Evolutionary conservation across 1,284 basidiomycete genomes (phyloP).

Genomic region (Cystobasidium pallidum): DNA sequence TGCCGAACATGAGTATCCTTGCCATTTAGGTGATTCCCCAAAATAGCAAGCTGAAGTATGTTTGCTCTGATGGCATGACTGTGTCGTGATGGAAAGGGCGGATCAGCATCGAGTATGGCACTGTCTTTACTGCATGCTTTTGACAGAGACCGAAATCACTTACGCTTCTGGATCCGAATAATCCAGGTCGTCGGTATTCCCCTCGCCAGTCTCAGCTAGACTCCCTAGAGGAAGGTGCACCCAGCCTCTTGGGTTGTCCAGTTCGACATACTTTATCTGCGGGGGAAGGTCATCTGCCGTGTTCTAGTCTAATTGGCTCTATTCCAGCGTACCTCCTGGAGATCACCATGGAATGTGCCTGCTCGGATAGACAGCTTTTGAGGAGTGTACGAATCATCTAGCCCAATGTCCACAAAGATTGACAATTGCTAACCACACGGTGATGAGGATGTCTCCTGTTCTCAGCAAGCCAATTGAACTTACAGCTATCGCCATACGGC

Average conservation of each 20-base stretch:
- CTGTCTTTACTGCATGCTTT: too few species aligned
- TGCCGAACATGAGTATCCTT: constrained; percentile 98
- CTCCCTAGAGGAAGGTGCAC: constrained; percentile 82
- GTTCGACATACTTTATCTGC: constrained; percentile 72
- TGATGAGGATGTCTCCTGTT: not conserved
- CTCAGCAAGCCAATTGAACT: constrained; percentile 43
- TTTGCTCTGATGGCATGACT: constrained; percentile 87
- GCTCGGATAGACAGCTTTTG: constrained; percentile 85
- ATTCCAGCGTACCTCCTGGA: constrained; percentile 69
- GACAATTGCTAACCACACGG: constrained; percentile 74
- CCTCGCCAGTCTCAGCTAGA: constrained; percentile 55
- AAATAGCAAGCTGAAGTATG: constrained; percentile 84
- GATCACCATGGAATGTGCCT: constrained; percentile 86
- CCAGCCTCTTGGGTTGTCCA: constrained; percentile 94
- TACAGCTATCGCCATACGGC: constrained; percentile 86
- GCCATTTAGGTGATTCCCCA: constrained; percentile 95
- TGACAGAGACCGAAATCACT: too few species aligned
- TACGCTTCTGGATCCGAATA: constrained; percentile 44
- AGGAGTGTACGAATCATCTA: constrained; percentile 97
- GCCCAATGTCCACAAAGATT: constrained; percentile 79
- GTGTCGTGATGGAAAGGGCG: too few species aligned
- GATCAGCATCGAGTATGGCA: not conserved
- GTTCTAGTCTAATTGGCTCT: not conserved
- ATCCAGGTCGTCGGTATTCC: constrained; percentile 13
- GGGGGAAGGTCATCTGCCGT: not conserved